phyloP scores from a whole-genome alignment of 768 basidiomycete genomes.

The Tephrocybe sp. region DNA sequence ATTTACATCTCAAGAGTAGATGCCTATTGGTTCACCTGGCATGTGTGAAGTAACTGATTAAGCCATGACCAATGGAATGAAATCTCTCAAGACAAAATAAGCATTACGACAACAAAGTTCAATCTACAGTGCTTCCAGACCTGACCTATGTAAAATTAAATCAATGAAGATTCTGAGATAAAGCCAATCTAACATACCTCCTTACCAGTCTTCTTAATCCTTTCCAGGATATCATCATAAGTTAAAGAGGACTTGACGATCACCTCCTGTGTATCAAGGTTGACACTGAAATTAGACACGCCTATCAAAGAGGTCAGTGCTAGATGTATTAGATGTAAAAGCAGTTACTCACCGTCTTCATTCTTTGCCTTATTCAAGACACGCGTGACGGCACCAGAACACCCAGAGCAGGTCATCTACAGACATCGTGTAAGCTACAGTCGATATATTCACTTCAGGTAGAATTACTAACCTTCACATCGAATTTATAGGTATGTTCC shows the following conservation, averaged over 20 bases:
- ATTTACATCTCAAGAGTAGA: too few relatives aligned
- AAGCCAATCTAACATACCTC: constrained; percentile 50
- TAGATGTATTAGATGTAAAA: too few relatives aligned
- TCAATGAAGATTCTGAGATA: background rate
- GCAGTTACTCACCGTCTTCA: constrained; percentile 27
- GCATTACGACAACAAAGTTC: constrained; percentile 12
- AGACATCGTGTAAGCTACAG: background rate
- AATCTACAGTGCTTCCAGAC: constrained; percentile 48
- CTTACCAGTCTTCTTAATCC: constrained; percentile 92
- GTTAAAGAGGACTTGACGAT: constrained; percentile 57
- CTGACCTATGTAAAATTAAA: constrained; percentile 26
- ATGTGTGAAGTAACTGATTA: too few relatives aligned
- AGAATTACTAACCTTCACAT: constrained; percentile 75
- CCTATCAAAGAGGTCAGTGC: too few relatives aligned
- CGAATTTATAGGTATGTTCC: constrained; percentile 69
- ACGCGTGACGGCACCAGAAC: constrained; percentile 79
- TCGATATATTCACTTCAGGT: background rate
- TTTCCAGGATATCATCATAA: constrained; percentile 67
- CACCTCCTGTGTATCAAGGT: constrained; percentile 72
- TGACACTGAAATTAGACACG: constrained; percentile 58
- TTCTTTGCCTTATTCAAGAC: constrained; percentile 71
- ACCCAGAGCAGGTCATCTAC: constrained; percentile 87
- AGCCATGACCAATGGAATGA: too few relatives aligned
- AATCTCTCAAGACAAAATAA: too few relatives aligned
- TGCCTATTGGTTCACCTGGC: too few relatives aligned